Evolutionary conservation across 768 basidiomycete genomes (phyloP).

Genomic region (Lyophyllum atratum): DNA sequence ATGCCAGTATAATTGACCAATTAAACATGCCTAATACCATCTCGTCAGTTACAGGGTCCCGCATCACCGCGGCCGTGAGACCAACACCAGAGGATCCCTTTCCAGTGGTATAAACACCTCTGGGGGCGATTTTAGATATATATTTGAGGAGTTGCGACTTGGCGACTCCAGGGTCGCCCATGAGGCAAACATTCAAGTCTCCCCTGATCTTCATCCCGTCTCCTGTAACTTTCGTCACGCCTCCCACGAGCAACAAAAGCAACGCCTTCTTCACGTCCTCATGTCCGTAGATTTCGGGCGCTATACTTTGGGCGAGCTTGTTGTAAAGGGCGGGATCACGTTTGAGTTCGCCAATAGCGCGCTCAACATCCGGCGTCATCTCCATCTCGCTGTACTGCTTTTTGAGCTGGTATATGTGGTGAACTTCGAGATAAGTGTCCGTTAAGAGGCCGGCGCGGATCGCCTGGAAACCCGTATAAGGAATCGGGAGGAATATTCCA

Average conservation of each 20-base stretch:
- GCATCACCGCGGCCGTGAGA: slow-evolving; percentile 98
- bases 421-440: slow-evolving; percentile 94
- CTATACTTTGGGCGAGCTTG: slow-evolving; percentile 90
- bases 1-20: neutral
- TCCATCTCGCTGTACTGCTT: slow-evolving; percentile 98
- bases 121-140: slow-evolving; percentile 96
- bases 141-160: slow-evolving; percentile 98
- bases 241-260: slow-evolving; percentile 88
- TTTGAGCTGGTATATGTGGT: slow-evolving; percentile 91
- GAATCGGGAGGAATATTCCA: slow-evolving; percentile 97
- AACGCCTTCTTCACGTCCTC: slow-evolving; percentile 97
- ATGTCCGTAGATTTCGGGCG: slow-evolving; percentile 98
- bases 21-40: slow-evolving; percentile 88
- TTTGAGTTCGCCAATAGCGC: slow-evolving; percentile 66
- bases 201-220: slow-evolving; percentile 99
- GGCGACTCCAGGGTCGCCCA: slow-evolving; percentile 99
- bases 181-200: slow-evolving; percentile 95
- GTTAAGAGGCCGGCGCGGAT: slow-evolving; percentile 95
- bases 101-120: slow-evolving; percentile 97
- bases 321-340: slow-evolving; percentile 81
- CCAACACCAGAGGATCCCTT: slow-evolving; percentile 99
- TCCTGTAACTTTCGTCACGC: slow-evolving; percentile 91
- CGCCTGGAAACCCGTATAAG: slow-evolving; percentile 97
- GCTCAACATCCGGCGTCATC: slow-evolving; percentile 80
- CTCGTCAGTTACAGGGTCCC: slow-evolving; percentile 98